Evolutionary conservation across 2,329 filamentous ascomycete genomes (phyloP).

Genomic region (Pseudogymnoascus pannorum): DNA sequence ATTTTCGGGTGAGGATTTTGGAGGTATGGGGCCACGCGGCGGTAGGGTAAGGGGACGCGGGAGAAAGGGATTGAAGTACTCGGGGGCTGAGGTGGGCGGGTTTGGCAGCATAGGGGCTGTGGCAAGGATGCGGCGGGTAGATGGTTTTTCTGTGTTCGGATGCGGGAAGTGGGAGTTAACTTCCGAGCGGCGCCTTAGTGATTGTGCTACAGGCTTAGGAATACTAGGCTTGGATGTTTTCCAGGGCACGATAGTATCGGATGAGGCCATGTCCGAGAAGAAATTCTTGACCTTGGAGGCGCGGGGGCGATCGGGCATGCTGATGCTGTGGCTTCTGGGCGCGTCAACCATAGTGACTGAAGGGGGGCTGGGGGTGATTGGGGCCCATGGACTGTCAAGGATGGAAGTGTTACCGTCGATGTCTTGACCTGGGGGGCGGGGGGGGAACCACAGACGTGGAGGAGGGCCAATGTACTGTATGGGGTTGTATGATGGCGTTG

Average conservation of each 20-base stretch:
- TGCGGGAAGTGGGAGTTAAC: background rate
- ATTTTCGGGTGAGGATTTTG: background rate
- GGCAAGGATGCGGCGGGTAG: background rate
- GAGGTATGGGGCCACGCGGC: background rate
- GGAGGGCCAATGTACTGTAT: background rate
- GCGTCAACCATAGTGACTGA: too few relatives aligned
- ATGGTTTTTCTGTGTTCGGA: background rate
- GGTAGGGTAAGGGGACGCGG: background rate
- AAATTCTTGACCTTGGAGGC: background rate
- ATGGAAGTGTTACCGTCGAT: background rate
- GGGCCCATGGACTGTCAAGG: background rate
- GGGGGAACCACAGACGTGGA: background rate
- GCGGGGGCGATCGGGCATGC: background rate
- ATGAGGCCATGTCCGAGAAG: background rate
- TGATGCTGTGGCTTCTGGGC: background rate
- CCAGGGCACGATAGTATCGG: background rate
- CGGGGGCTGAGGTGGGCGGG: background rate
- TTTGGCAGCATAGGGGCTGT: background rate
- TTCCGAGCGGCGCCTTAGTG: background rate
- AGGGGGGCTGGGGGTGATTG: too few relatives aligned
- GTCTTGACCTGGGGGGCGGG: background rate
- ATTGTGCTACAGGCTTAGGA: background rate
- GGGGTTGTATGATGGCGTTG: background rate
- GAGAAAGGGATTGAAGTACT: conserved; percentile 3
- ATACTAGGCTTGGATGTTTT: background rate